phyloP scores from a whole-genome alignment of 163 green algal genomes.

The Prototheca cutis region DNA sequence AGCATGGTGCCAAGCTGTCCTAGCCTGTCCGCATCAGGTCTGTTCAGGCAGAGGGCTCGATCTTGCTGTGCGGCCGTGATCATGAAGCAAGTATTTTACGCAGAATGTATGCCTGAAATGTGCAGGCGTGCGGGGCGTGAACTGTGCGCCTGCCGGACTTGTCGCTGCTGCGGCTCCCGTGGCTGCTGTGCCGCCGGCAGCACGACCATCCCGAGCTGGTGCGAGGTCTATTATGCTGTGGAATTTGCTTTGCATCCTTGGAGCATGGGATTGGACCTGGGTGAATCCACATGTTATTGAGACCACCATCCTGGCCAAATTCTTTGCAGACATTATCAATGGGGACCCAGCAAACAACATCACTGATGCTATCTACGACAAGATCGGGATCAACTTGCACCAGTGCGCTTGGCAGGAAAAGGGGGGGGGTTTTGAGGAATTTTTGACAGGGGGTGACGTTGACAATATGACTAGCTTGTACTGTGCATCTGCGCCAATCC shows the following conservation, averaged over 20 bases:
- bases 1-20: too few relatives aligned
- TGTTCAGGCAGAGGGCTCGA: too few relatives aligned
- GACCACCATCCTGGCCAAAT: neutral
- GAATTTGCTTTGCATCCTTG: too few relatives aligned
- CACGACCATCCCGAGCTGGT: neutral
- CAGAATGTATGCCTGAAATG: too few relatives aligned
- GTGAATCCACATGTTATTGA: neutral
- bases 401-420: conserved; percentile 10
- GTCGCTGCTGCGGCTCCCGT: neutral
- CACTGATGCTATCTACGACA: conserved; percentile 89
- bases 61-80: too few relatives aligned
- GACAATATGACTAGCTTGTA: neutral
- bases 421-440: neutral
- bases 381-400: conserved; percentile 90
- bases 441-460: neutral
- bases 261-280: too few relatives aligned
- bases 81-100: too few relatives aligned
- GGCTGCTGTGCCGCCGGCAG: neutral
- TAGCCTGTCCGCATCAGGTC: too few relatives aligned
- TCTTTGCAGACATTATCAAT: conserved; percentile 62
- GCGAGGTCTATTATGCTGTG: neutral
- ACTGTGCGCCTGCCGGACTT: too few relatives aligned
- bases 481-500: neutral
- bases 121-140: too few relatives aligned
- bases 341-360: conserved; percentile 88